These are phyloP conservation scores for Pisolithus marmoratus DNA, from an alignment of 768 basidiomycete species.

Conservation along the genomic window DNA sequence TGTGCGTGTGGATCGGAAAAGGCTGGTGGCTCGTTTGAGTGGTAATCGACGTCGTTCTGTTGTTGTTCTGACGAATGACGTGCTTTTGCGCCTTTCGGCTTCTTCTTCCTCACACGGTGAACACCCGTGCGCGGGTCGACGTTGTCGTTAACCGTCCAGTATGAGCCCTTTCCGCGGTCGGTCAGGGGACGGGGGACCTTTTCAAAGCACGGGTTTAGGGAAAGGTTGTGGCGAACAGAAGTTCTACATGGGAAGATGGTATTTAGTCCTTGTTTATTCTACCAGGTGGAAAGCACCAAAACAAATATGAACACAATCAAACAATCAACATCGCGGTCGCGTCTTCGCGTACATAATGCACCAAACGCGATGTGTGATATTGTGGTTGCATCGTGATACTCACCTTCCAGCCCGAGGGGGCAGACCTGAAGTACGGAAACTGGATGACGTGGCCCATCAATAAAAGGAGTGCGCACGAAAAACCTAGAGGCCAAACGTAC, in stretches of 20 bases:
- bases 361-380: constrained; percentile 4
- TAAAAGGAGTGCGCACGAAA: neutral
- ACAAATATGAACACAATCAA: constrained; percentile 59
- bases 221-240: constrained; percentile 88
- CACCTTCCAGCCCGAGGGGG: constrained; percentile 91
- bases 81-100: constrained; percentile 51
- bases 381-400: constrained; percentile 23
- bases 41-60: constrained; percentile 53
- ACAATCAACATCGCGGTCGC: constrained; percentile 59
- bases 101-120: constrained; percentile 85
- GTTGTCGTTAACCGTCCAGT: constrained; percentile 90
- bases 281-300: constrained; percentile 29
- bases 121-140: constrained; percentile 87
- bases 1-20: constrained; percentile 54
- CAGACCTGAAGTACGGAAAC: constrained; percentile 87
- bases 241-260: constrained; percentile 44
- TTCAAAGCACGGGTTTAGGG: constrained; percentile 86
- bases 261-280: constrained; percentile 26
- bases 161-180: constrained; percentile 85
- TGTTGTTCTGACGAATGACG: constrained; percentile 47
- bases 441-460: constrained; percentile 26
- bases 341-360: constrained; percentile 17
- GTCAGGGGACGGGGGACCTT: constrained; percentile 89
- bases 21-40: constrained; percentile 39
- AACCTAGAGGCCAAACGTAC: constrained; percentile 39